Base-by-base conservation (phyloP, 306 rosid genomes). In the Cucurbita maxima region DNA sequence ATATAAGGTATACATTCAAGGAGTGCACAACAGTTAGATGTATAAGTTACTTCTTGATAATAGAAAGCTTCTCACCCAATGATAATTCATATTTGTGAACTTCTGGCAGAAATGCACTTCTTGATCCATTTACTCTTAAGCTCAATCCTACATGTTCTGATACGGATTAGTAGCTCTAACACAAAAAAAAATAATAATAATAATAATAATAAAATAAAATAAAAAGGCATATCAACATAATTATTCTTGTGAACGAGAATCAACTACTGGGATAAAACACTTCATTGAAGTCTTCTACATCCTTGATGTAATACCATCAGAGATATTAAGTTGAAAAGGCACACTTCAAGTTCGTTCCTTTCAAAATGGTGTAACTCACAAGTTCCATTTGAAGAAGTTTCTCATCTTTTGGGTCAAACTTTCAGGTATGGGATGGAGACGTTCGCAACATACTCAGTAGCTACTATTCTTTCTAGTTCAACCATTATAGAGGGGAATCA, bases 51-150 rank as follows among this genome's bases (percentile, higher is more conserved):
- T 44, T 44, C 71, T 9, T 10, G 30, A 45, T 43, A 68, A 60
- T 41, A 12, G 74, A 75, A 48, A 48, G 41, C 18, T 50, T 45
- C 87, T 80, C 81, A 94, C 99, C 83, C 89, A 81, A 66, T 86
- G 96, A 77, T 83, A 82, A 81, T 91, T 89, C 89, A 71, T 68
- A 77, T 81, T 82, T 84, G 89, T 82, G 80, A 85, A 85, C 81
- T 83, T 95, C 81, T 53, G 77, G 38, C 66, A 83, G 57, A 75
- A 68, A 81, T 83, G 79, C 43, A 77, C 85, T 62, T 86, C 86
- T 53, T 59, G 77, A 64, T 91, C 87, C 99, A 91, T 38, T 78
- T 71, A 63, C 62, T 63, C 66, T 57, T 55, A 66, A 74, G 74
- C 73, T 68, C 71, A 58, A 78, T 71, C 90, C 92, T 82, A 61